Conservation (phyloP, 805 yeast species). For the Lachancea sp. region DNA sequence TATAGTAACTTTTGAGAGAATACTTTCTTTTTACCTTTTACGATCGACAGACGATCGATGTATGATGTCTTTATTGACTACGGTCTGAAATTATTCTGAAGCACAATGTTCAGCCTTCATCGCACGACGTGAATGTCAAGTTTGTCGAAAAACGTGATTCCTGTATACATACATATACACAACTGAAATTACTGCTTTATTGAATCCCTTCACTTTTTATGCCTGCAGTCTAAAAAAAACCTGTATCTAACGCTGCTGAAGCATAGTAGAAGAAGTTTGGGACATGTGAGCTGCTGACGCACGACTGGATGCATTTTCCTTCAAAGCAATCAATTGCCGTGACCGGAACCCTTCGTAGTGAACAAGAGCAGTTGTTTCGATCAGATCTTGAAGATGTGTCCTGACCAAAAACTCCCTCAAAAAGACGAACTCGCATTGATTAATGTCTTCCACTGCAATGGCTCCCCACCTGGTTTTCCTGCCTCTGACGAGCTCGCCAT, state of each 20-base stretch:
- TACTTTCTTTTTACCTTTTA: too few relatives aligned
- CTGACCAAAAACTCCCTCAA: slow-evolving; percentile 90
- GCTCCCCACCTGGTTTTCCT: slow-evolving; percentile 93
- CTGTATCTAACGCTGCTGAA: slow-evolving; percentile 16
- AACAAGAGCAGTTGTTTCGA: slow-evolving; percentile 79
- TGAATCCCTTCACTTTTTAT: too few relatives aligned
- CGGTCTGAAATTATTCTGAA: too few relatives aligned
- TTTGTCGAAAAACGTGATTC: too few relatives aligned
- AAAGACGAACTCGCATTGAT: slow-evolving; percentile 92
- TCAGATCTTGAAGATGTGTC: slow-evolving; percentile 92
- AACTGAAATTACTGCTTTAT: too few relatives aligned
- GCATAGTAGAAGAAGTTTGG: slow-evolving; percentile 17
- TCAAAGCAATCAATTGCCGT: slow-evolving; percentile 86
- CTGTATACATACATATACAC: too few relatives aligned
- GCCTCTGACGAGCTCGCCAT: slow-evolving; percentile 80
- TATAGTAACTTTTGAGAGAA: too few relatives aligned
- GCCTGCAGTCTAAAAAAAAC: background rate
- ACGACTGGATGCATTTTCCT: slow-evolving; percentile 64
- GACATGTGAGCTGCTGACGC: slow-evolving; percentile 35
- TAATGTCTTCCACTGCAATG: slow-evolving; percentile 86
- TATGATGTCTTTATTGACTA: too few relatives aligned
- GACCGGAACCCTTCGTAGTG: slow-evolving; percentile 93
- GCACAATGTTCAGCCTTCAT: too few relatives aligned
- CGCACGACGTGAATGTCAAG: too few relatives aligned
- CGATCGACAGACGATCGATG: too few relatives aligned